Percentiles rank a stretch among this genome's conserved stretches.
These are phyloP conservation scores for Xylariaceae sp. DNA, from an alignment of 2,329 filamentous ascomycete species.

Conservation along the genomic window DNA sequence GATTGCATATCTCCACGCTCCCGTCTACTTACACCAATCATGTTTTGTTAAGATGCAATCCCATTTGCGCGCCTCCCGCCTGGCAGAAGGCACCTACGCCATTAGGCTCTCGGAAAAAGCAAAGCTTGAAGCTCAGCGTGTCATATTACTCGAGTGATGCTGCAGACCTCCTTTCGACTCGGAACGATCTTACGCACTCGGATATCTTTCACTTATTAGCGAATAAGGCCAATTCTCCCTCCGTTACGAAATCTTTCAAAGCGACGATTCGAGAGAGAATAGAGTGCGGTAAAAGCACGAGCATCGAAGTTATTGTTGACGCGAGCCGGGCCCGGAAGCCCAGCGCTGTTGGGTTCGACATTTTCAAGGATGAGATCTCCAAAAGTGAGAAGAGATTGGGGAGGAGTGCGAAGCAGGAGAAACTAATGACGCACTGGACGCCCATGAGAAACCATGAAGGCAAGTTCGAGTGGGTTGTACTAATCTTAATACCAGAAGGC, in stretches of 20 bases:
- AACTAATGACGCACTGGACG: conserved; percentile 30
- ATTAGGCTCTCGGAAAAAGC: conserved; percentile 21
- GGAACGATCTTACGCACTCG: conserved; percentile 35
- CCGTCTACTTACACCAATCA: conserved; percentile 4
- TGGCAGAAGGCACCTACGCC: conserved; percentile 8
- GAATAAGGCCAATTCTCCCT: conserved; percentile 39
- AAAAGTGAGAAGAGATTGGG: conserved; percentile 15
- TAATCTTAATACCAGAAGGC: conserved; percentile 18
- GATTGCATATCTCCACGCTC: not conserved
- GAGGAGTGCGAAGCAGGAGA: conserved; percentile 14
- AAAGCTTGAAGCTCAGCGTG: conserved; percentile 24
- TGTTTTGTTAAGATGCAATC: conserved; percentile 6
- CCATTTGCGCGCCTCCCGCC: not conserved
- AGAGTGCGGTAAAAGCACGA: conserved; percentile 20
- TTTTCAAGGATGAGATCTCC: not conserved
- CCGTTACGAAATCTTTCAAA: conserved; percentile 41
- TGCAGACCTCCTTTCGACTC: conserved; percentile 42
- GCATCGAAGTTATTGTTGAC: conserved; percentile 21
- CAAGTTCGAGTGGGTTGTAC: conserved; percentile 28
- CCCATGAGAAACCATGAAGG: conserved; percentile 30
- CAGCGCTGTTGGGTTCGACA: not conserved
- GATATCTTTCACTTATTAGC: conserved; percentile 54
- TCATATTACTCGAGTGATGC: conserved; percentile 43
- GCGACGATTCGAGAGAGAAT: conserved; percentile 35
- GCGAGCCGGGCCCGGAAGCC: not conserved